Evolutionary conservation across 1,139 yeast genomes (phyloP).

Genomic region (Pichia inconspicua): DNA sequence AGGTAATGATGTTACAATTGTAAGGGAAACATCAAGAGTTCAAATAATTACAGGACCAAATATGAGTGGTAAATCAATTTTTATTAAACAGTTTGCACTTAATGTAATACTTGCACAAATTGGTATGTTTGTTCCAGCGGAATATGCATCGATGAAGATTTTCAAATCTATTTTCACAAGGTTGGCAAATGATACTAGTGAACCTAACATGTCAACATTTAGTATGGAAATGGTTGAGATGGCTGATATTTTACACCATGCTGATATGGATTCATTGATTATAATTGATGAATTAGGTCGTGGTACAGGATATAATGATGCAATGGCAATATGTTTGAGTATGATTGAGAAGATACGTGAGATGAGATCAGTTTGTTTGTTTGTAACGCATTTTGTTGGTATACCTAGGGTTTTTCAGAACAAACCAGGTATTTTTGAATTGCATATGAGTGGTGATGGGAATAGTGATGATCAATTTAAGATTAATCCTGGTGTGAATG

Average conservation of each 20-base stretch:
- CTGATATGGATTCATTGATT: conserved; percentile 32
- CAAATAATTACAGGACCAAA: conserved; percentile 42
- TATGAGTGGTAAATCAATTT: conserved; percentile 50
- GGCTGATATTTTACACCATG: conserved; percentile 33
- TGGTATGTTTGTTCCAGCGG: conserved; percentile 43
- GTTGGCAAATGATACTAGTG: conserved; percentile 36
- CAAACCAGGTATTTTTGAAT: conserved; percentile 17
- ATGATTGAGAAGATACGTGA: conserved; percentile 30
- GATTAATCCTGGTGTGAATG: conserved; percentile 21
- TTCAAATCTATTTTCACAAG: conserved; percentile 38
- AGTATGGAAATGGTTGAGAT: conserved; percentile 44
- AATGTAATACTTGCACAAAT: conserved; percentile 37
- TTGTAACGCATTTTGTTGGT: conserved; percentile 35
- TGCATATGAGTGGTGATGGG: conserved; percentile 24
- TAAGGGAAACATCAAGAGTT: conserved; percentile 31
- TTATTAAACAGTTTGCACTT: conserved; percentile 40
- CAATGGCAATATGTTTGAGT: conserved; percentile 35
- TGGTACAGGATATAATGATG: conserved; percentile 38
- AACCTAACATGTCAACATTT: conserved; percentile 39
- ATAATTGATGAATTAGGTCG: conserved; percentile 48
- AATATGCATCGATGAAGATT: conserved; percentile 33
- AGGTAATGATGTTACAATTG: conserved; percentile 31
- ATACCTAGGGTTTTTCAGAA: conserved; percentile 29
- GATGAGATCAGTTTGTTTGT: conserved; percentile 24
- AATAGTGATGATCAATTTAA: conserved; percentile 28